phyloP scores from a whole-genome alignment of 495 filamentous ascomycete genomes.

The Xanthoparmelia taractica region DNA sequence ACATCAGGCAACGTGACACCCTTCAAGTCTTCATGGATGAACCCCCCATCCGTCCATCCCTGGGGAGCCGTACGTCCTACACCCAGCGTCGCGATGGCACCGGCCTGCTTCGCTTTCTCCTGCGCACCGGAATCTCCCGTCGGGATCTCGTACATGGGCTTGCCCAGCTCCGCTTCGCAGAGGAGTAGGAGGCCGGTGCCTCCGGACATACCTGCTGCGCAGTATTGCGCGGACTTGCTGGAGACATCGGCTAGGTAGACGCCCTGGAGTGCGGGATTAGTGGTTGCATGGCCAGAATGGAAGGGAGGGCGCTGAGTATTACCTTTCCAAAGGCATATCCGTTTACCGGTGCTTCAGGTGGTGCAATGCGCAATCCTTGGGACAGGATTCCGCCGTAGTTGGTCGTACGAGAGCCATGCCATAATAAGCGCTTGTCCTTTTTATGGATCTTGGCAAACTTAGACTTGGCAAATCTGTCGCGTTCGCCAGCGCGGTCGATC shows the following conservation, averaged over 20 bases:
- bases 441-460: slow-evolving; percentile 36
- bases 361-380: slow-evolving; percentile 79
- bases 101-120: slow-evolving; percentile 49
- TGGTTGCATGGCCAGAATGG: not conserved
- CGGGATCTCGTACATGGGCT: slow-evolving; percentile 48
- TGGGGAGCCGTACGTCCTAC: slow-evolving; percentile 52
- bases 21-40: slow-evolving; percentile 51
- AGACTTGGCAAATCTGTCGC: slow-evolving; percentile 55
- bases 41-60: slow-evolving; percentile 68
- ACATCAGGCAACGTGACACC: slow-evolving; percentile 53
- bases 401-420: slow-evolving; percentile 67
- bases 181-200: slow-evolving; percentile 58
- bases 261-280: slow-evolving; percentile 35
- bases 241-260: slow-evolving; percentile 83
- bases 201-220: slow-evolving; percentile 47
- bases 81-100: slow-evolving; percentile 60
- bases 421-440: slow-evolving; percentile 68
- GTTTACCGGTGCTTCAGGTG: slow-evolving; percentile 67
- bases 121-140: slow-evolving; percentile 42
- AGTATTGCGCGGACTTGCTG: slow-evolving; percentile 73
- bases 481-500: slow-evolving; percentile 68
- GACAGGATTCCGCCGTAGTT: slow-evolving; percentile 79
- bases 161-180: slow-evolving; percentile 63
- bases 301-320: not conserved
- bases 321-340: slow-evolving; percentile 76